Evolutionary conservation across 352 stramenopile genomes (phyloP).

Genomic region (Globisporangium spiculum): DNA sequence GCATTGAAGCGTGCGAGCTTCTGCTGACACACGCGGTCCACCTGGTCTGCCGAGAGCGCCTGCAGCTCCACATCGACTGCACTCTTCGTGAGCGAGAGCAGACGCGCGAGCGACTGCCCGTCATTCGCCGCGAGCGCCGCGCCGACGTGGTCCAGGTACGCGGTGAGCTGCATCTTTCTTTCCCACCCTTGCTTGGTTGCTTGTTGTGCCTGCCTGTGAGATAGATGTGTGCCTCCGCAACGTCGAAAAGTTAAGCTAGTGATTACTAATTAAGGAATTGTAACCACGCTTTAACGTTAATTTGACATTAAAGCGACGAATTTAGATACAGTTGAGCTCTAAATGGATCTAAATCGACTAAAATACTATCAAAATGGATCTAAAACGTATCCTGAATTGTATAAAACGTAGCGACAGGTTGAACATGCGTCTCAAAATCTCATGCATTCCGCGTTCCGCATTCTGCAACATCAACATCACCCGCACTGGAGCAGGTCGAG

Average conservation of each 20-base stretch:
- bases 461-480: background rate
- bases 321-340: too few relatives aligned
- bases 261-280: too few relatives aligned
- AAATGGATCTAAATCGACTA: too few relatives aligned
- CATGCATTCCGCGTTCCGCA: background rate
- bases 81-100: conserved; percentile 43
- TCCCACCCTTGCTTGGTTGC: background rate
- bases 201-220: background rate
- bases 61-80: conserved; percentile 35
- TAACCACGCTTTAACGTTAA: too few relatives aligned
- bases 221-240: too few relatives aligned
- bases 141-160: conserved; percentile 60
- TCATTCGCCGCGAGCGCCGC: conserved; percentile 47
- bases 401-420: too few relatives aligned
- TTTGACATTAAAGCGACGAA: too few relatives aligned
- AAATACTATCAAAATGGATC: too few relatives aligned
- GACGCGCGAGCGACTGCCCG: conserved; percentile 44
- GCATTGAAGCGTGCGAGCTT: conserved; percentile 54
- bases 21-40: conserved; percentile 46
- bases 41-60: conserved; percentile 43
- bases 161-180: conserved; percentile 49
- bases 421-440: too few relatives aligned
- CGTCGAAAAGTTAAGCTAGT: too few relatives aligned
- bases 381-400: too few relatives aligned
- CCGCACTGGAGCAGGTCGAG: background rate